Base-by-base conservation (phyloP, 768 basidiomycete genomes). In the Jaapia argillacea region DNA sequence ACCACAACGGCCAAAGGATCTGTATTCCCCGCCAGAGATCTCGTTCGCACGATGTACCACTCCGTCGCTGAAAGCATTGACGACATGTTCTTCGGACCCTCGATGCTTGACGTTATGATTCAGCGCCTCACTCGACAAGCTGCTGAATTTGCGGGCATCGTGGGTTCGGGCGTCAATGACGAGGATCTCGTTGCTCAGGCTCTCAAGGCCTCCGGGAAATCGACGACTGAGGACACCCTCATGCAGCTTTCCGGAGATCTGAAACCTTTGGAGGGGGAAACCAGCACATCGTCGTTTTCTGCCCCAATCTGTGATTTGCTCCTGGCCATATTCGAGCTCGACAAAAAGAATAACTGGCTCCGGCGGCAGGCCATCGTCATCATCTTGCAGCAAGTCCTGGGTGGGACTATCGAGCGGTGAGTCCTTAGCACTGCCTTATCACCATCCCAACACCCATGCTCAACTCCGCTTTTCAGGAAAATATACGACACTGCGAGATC, bases 281-380 rank as follows among this genome's bases (percentile, higher is more conserved):
- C 85, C 2, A 91, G 85, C 45, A 77, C 82, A 13, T 90, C 89
- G 3, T 79, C 78, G 2, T 98, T 98, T 60, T 89, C 91, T 2
- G 80, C 83, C 0, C 93, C 96, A 0, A 96, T 98, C 28, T 94
- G 91, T 53, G 93, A 99, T 55, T 66, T 99, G 22, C 71, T 97
- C 37, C 71, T 98, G 42, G 89, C 93, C 10, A 72, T 97, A 6
- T 98, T 99, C 52, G 93, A 96, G 60, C 75, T 98, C 14, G 81
- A 96, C 64, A 91, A 89, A 70, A 83, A 88, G 61, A 92, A 93
- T 54, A 96, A 94, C 52, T 99, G 96, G 96, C 68, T 98, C 22
- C 73, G 94, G 42, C 70, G 89, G 16, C 96, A 98, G 58, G 93
- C 96, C 2, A 90, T 96, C 52, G 86, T 98, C 12, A 89, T 98